Evolutionary conservation across 495 filamentous ascomycete genomes (phyloP), one percentile per base, ranked within the genome.

Genomic region (Mytilinidion resinicola): DNA sequence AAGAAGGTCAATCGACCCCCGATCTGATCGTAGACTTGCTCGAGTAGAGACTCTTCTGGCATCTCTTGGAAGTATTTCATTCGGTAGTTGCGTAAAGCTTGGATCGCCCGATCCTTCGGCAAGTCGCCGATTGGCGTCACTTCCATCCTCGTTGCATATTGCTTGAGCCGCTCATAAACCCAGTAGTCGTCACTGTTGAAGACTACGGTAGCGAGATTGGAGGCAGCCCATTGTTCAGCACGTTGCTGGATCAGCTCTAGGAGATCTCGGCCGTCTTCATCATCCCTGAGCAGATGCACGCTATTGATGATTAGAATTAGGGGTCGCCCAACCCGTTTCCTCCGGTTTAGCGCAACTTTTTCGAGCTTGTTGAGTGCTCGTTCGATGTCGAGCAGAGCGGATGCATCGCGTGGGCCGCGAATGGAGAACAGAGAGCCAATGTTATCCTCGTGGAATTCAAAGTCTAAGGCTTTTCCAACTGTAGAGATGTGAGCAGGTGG

Each of bases 131-230:
- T 81, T 1, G 89, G 81, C 20, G 93, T 84, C 14, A 96, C 84
- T 59, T 96, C 90, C 89, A 98, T 91, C 12, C 93, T 82, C 14
- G 89, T 93, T 5, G 90, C 87, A 59, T 95, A 84, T 69, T 88
- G 83, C 74, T 96, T 96, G 50, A 98, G 71, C 19, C 90, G 80
- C 70, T 98, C 93, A 65, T 96, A 97, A 0, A 97, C 86, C 93
- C 93, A 98, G 70, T 96, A 98, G 65, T 96, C 92, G 65, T 98
- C 93, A 56, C 82, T 88, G 70, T 96, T 96, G 64, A 97, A 85
- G 7, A 98, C 83, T 58, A 95, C 84, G 0, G 92, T 96, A 12
- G 91, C 85, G 1, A 98, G 77, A 59, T 88, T 90, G 37, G 84
- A 83, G 6, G 91, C 91, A 3, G 93, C 92, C 93, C 93, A 98